Conservation (phyloP, 352 stramenopile species). For the Phytophthora boehmeriae region DNA sequence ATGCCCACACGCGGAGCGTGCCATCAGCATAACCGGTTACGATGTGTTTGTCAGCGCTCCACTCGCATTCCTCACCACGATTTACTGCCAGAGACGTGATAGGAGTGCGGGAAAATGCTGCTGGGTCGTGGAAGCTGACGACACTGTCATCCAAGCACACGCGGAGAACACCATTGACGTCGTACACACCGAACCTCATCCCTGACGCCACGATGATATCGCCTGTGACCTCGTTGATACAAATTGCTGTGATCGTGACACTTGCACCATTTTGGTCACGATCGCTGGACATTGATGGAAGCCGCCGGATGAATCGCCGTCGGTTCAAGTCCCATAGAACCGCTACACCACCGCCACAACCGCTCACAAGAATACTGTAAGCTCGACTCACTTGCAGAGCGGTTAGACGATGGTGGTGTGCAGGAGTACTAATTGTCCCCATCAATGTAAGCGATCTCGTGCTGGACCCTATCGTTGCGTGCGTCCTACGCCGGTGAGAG, state of each 20-base stretch:
- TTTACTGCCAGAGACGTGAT: constrained; percentile 62
- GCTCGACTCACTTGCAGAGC: constrained; percentile 59
- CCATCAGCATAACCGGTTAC: constrained; percentile 71
- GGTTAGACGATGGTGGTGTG: constrained; percentile 48
- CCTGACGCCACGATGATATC: constrained; percentile 65
- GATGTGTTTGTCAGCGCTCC: constrained; percentile 63
- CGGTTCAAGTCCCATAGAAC: constrained; percentile 82
- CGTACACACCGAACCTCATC: constrained; percentile 60
- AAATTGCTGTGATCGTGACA: constrained; percentile 44
- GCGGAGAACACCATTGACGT: constrained; percentile 67
- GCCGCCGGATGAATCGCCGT: constrained; percentile 52
- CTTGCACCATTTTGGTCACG: not conserved
- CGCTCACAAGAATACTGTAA: constrained; percentile 72
- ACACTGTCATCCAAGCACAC: constrained; percentile 53
- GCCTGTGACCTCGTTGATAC: constrained; percentile 69
- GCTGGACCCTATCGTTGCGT: constrained; percentile 30
- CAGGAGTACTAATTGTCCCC: constrained; percentile 48
- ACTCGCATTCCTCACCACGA: constrained; percentile 56
- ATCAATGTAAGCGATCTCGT: constrained; percentile 49
- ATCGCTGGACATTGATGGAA: constrained; percentile 29
- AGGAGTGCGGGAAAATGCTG: constrained; percentile 29
- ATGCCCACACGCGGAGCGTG: constrained; percentile 68
- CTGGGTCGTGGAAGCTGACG: constrained; percentile 51
- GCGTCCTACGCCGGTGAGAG: constrained; percentile 29
- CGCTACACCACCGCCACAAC: constrained; percentile 53